Evolutionary conservation across 2,329 filamentous ascomycete species (phyloP).

Genomic region (Aspergillus floridensis): DNA sequence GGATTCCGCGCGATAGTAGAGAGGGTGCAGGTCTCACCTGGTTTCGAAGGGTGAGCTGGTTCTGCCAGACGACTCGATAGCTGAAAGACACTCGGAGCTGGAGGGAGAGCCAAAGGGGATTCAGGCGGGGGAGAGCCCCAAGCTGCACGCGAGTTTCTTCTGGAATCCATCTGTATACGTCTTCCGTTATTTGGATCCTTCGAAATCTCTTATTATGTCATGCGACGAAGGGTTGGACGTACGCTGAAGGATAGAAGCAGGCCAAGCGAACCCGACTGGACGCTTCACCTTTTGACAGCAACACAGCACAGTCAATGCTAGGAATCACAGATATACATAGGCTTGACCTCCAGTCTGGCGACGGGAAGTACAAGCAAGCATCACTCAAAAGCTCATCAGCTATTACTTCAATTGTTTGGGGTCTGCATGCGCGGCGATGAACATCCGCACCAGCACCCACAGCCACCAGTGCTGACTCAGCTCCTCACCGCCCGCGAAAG

Average conservation of each 20-base stretch:
- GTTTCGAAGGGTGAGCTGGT: conserved; percentile 34
- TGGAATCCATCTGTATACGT: conserved; percentile 33
- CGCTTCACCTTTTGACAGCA: background rate
- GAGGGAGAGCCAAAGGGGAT: conserved; percentile 36
- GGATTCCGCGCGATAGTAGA: background rate
- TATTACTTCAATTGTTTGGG: conserved; percentile 19
- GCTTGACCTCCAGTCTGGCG: background rate
- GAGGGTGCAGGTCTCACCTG: conserved; percentile 29
- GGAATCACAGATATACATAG: background rate
- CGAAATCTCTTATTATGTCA: background rate
- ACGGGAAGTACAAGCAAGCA: conserved; percentile 1
- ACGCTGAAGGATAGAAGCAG: background rate
- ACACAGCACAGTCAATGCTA: background rate
- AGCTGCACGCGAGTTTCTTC: conserved; percentile 52
- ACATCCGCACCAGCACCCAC: conserved; percentile 13
- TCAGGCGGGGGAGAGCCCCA: conserved; percentile 60
- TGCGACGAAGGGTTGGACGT: background rate
- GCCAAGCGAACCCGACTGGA: background rate
- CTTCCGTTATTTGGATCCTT: conserved; percentile 7
- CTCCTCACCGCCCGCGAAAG: conserved; percentile 20
- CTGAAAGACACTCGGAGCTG: conserved; percentile 34
- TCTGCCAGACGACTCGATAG: conserved; percentile 30
- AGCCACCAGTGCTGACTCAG: conserved; percentile 22
- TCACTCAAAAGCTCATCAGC: conserved; percentile 8
- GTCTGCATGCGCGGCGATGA: conserved; percentile 3